A percentile compares a stretch with the other conserved stretches of the same genome.
Conservation (phyloP, 2,329 filamentous ascomycete species). For the Diplodia scrobiculata region DNA sequence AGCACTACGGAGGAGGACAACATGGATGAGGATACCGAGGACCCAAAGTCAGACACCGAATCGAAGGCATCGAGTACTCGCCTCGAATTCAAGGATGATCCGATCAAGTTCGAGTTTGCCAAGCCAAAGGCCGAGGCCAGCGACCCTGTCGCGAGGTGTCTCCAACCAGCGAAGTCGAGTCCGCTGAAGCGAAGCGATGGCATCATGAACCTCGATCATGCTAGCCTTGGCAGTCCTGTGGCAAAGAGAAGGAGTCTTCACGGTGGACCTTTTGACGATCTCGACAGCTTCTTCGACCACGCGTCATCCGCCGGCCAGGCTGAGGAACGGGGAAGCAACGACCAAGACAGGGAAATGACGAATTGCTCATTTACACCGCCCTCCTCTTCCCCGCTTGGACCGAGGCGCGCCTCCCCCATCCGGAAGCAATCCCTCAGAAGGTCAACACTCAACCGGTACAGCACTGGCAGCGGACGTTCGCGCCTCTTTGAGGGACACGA, state of each 20-base stretch:
- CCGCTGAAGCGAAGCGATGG: conserved; percentile 91
- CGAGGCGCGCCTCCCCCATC: conserved; percentile 39
- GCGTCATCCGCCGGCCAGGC: conserved; percentile 34
- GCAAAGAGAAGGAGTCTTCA: conserved; percentile 89
- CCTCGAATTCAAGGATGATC: conserved; percentile 48
- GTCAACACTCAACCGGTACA: conserved; percentile 80
- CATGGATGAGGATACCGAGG: conserved; percentile 39
- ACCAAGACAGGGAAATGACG: conserved; percentile 38
- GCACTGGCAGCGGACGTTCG: conserved; percentile 46
- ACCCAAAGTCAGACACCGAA: conserved; percentile 49
- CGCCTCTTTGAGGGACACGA: conserved; percentile 54
- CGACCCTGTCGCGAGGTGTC: conserved; percentile 51
- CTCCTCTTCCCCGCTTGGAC: conserved; percentile 34
- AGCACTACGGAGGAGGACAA: conserved; percentile 52
- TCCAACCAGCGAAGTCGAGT: conserved; percentile 65
- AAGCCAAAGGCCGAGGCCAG: conserved; percentile 53
- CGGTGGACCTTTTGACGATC: conserved; percentile 64
- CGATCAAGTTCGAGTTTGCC: conserved; percentile 53
- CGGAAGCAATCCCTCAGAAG: conserved; percentile 70
- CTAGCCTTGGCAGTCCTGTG: conserved; percentile 77
- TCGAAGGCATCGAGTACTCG: conserved; percentile 32
- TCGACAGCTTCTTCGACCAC: conserved; percentile 74
- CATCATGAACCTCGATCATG: conserved; percentile 81
- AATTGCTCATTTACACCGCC: conserved; percentile 45
- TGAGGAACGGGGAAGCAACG: conserved; percentile 33